phyloP scores from a whole-genome alignment of 2,329 filamentous ascomycete genomes.

The Fusarium mundagurra region DNA sequence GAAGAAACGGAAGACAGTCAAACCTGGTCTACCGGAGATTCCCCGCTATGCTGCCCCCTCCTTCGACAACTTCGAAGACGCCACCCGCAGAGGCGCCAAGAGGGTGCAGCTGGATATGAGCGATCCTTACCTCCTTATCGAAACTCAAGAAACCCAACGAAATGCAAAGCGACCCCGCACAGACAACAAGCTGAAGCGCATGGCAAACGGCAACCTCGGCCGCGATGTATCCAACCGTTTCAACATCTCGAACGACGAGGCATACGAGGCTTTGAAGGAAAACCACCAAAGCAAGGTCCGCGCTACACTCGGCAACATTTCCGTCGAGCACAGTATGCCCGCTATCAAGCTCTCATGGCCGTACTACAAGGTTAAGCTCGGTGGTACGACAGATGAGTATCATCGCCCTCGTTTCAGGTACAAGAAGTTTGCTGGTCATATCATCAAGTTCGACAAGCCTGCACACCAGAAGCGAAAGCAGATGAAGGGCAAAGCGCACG shows the following conservation, averaged over 20 bases:
- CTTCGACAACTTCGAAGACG: slow-evolving; percentile 82
- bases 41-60: slow-evolving; percentile 72
- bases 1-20: slow-evolving; percentile 75
- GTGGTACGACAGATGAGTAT: slow-evolving; percentile 79
- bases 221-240: slow-evolving; percentile 83
- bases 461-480: slow-evolving; percentile 81
- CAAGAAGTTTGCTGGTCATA: slow-evolving; percentile 71
- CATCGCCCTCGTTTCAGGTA: slow-evolving; percentile 84
- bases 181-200: slow-evolving; percentile 69
- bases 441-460: slow-evolving; percentile 78
- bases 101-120: slow-evolving; percentile 86
- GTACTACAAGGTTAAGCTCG: slow-evolving; percentile 90
- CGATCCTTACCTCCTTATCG: slow-evolving; percentile 86
- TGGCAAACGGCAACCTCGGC: slow-evolving; percentile 74
- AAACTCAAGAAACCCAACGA: slow-evolving; percentile 74
- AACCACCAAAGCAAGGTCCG: slow-evolving; percentile 97
- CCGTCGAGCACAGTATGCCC: slow-evolving; percentile 94
- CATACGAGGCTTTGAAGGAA: slow-evolving; percentile 94
- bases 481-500: slow-evolving; percentile 80
- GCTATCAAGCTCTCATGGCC: slow-evolving; percentile 93
- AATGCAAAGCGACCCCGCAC: slow-evolving; percentile 67
- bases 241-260: slow-evolving; percentile 96
- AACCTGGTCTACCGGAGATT: slow-evolving; percentile 67
- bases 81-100: slow-evolving; percentile 78
- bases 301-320: slow-evolving; percentile 87